Evolutionary conservation across 768 basidiomycete genomes (phyloP).

Genomic region (Rhodotorula diobovata): DNA sequence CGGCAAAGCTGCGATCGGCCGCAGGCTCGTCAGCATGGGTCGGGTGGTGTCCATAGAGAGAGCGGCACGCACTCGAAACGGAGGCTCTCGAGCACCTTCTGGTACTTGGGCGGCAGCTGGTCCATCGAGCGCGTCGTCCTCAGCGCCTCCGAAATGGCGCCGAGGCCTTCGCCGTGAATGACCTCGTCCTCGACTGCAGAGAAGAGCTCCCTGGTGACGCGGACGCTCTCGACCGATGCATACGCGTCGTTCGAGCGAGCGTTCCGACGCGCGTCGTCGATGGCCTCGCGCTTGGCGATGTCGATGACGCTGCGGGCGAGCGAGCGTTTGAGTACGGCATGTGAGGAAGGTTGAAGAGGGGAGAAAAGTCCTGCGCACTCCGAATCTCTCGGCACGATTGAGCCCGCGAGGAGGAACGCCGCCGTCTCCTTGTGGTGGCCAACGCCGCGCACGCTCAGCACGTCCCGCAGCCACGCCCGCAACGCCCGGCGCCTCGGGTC

Average conservation of each 20-base stretch:
- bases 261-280: slow-evolving; percentile 28
- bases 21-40: too few species aligned
- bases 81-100: slow-evolving; percentile 20
- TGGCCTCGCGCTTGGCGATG: slow-evolving; percentile 27
- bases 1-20: slow-evolving; percentile 16
- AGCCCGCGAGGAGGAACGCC: slow-evolving; percentile 21
- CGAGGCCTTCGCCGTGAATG: slow-evolving; percentile 29
- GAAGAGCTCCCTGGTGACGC: slow-evolving; percentile 8
- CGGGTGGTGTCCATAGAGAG: background rate
- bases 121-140: background rate
- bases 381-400: slow-evolving; percentile 16
- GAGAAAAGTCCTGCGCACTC: too few species aligned
- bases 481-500: slow-evolving; percentile 25
- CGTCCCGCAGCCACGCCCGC: slow-evolving; percentile 30
- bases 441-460: slow-evolving; percentile 9
- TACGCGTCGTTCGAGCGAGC: slow-evolving; percentile 20
- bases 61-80: slow-evolving; percentile 4
- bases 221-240: slow-evolving; percentile 10
- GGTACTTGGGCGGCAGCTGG: slow-evolving; percentile 28
- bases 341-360: background rate
- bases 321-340: too few species aligned
- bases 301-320: slow-evolving; percentile 14
- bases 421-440: slow-evolving; percentile 33
- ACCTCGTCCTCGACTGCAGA: slow-evolving; percentile 21
- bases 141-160: slow-evolving; percentile 24